Conservation (phyloP, 495 filamentous ascomycete genomes). For the Xanthoparmelia taractica region DNA sequence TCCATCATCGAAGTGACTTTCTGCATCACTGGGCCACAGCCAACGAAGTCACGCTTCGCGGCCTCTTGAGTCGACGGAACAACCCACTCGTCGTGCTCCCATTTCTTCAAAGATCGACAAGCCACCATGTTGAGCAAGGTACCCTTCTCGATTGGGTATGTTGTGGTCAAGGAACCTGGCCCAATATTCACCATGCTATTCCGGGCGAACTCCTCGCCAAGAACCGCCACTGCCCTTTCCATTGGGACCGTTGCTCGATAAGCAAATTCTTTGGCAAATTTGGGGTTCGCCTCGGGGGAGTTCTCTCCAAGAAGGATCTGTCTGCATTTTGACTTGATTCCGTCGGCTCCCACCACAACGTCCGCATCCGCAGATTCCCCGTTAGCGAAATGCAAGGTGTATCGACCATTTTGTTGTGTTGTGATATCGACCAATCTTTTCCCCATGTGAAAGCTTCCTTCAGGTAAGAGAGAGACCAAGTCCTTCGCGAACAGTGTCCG, state of each 20-base stretch:
- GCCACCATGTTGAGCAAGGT: slow-evolving; percentile 39
- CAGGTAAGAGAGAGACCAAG: slow-evolving; percentile 40
- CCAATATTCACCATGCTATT: slow-evolving; percentile 42
- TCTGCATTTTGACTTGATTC: slow-evolving; percentile 32
- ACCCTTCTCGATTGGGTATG: slow-evolving; percentile 42
- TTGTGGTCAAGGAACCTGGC: slow-evolving; percentile 39
- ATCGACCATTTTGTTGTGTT: too few relatives aligned
- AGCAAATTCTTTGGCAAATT: slow-evolving; percentile 43
- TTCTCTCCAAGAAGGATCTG: slow-evolving; percentile 34
- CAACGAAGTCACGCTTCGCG: slow-evolving; percentile 24
- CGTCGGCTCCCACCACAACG: slow-evolving; percentile 36
- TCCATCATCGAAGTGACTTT: slow-evolving; percentile 19
- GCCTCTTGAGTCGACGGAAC: slow-evolving; percentile 41
- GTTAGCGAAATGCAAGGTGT: slow-evolving; percentile 31
- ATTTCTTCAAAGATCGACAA: slow-evolving; percentile 25
- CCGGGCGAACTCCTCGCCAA: slow-evolving; percentile 42
- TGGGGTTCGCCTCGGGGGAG: slow-evolving; percentile 34
- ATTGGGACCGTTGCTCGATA: slow-evolving; percentile 48
- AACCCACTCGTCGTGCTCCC: slow-evolving; percentile 47
- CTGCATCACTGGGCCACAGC: slow-evolving; percentile 18
- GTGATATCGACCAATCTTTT: slow-evolving; percentile 36
- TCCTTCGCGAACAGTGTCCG: slow-evolving; percentile 46
- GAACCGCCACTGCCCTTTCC: slow-evolving; percentile 39
- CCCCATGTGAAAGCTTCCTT: slow-evolving; percentile 39
- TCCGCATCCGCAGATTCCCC: slow-evolving; percentile 36